Evolutionary conservation across 495 filamentous ascomycete genomes (phyloP), one percentile per base, ranked within the genome.

Genomic region (Neurospora africana): DNA sequence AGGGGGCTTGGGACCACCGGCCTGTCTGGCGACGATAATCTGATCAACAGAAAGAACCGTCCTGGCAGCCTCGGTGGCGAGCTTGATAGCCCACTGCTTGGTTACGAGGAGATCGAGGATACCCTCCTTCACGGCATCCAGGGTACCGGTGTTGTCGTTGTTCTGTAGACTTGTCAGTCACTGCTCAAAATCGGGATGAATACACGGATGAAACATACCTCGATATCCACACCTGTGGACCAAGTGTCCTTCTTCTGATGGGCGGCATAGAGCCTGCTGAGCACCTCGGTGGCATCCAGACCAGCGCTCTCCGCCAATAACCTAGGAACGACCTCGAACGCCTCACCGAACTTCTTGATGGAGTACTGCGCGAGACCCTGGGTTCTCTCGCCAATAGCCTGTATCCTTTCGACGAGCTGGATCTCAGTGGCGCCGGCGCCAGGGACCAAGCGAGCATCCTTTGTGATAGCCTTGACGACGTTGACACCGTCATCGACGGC

Each of bases 401-500:
- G 89, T 82, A 99, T 92, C 75, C 94, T 89, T 84, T 97, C 94
- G 27, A 97, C 90, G 68, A 99, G 87, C 83, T 98, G 93, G 83
- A 98, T 91, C 82, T 99, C 96, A 69, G 95, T 93, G 35, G 96
- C 96, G 70, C 96, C 96, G 53, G 96, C 96, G 68, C 96, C 96
- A 69, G 96, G 95, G 0, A 98, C 93, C 23, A 99, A 87, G 69
- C 92, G 88, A 39, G 94, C 84, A 78, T 98, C 96, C 79, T 92
- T 91, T 73, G 95, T 98, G 83, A 98, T 94, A 72, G 96, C 95
- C 84, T 99, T 99, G 77, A 99, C 92, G 68, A 97, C 96, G 79
- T 97, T 99, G 77, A 99, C 96, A 73, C 96, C 96, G 78, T 99
- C 96, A 76, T 99, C 96, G 39, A 99, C 93, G 68, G 96, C 96